Percentiles rank a stretch among this genome's conserved stretches.
Conservation (phyloP, 208 protist species). For the Leishmania turanica region DNA sequence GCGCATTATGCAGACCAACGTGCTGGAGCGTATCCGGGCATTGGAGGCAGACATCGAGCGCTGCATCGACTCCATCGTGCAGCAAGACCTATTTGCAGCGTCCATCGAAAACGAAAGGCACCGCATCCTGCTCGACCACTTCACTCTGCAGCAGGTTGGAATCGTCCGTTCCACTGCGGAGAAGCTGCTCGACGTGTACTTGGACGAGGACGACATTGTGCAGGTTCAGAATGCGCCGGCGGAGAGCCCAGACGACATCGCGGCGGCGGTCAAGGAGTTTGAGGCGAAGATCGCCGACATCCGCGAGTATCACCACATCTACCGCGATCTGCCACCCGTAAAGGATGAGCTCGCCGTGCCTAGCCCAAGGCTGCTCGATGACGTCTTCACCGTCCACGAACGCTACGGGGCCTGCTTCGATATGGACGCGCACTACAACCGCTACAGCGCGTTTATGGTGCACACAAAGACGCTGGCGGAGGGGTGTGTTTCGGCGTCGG, state of each 20-base stretch:
- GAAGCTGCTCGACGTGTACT: slow-evolving; percentile 83
- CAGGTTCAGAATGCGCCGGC: slow-evolving; percentile 52
- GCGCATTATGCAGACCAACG: slow-evolving; percentile 51
- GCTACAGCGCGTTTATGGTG: slow-evolving; percentile 77
- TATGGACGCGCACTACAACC: slow-evolving; percentile 72
- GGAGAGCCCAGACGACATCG: slow-evolving; percentile 53
- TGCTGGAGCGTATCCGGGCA: slow-evolving; percentile 78
- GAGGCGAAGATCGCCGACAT: slow-evolving; percentile 79
- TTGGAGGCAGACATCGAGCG: slow-evolving; percentile 86
- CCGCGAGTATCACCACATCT: slow-evolving; percentile 81
- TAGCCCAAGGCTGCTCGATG: slow-evolving; percentile 49
- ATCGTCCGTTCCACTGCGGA: slow-evolving; percentile 55
- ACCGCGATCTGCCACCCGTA: slow-evolving; percentile 72
- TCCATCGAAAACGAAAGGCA: slow-evolving; percentile 69
- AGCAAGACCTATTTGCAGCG: slow-evolving; percentile 67
- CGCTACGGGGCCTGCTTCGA: slow-evolving; percentile 77
- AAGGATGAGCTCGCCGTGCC: slow-evolving; percentile 50
- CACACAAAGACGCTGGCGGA: slow-evolving; percentile 53
- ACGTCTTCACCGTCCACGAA: slow-evolving; percentile 63
- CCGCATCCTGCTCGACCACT: slow-evolving; percentile 78
- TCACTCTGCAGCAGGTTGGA: slow-evolving; percentile 61
- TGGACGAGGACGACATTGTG: slow-evolving; percentile 89
- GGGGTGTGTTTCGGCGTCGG: slow-evolving; percentile 1
- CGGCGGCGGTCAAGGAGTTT: slow-evolving; percentile 65
- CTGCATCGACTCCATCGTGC: slow-evolving; percentile 79